phyloP scores from a whole-genome alignment of 108 stramenopile genomes.

The Fragilaria crotonensis region DNA sequence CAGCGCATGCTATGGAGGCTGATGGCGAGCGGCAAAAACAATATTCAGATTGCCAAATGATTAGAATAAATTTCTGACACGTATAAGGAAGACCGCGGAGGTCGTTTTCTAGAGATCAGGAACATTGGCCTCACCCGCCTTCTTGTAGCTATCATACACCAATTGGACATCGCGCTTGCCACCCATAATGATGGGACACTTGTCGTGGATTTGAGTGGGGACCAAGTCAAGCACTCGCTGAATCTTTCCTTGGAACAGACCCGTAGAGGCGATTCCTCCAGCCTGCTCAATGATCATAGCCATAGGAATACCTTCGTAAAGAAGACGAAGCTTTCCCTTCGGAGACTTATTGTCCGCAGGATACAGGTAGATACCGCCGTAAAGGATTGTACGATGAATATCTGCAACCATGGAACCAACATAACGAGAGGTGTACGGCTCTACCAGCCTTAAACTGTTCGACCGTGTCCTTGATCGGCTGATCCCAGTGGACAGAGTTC shows the following conservation, averaged over 20 bases:
- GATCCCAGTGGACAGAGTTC: conserved; percentile 89
- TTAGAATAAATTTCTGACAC: no score
- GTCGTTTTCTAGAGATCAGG: conserved; percentile 54
- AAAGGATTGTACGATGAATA: conserved; percentile 98
- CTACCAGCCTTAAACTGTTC: conserved; percentile 80
- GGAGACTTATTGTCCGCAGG: conserved; percentile 92
- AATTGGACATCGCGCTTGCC: conserved; percentile 84
- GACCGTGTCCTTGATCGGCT: conserved; percentile 88
- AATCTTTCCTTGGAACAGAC: conserved; percentile 88
- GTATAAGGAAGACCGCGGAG: no score
- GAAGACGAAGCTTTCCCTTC: conserved; percentile 93
- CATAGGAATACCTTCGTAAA: conserved; percentile 99
- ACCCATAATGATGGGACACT: conserved; percentile 97
- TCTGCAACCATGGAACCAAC: conserved; percentile 99
- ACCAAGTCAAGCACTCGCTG: conserved; percentile 86
- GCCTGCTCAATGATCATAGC: conserved; percentile 97
- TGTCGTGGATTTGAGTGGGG: conserved; percentile 91
- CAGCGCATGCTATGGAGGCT: no score
- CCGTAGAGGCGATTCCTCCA: conserved; percentile 94
- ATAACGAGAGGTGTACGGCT: conserved; percentile 91
- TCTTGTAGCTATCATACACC: conserved; percentile 74
- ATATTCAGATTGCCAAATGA: no score
- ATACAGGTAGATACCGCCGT: conserved; percentile 98
- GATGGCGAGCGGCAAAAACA: no score
- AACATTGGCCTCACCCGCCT: conserved; percentile 45